These are phyloP conservation scores for Cryptococcus sp. DNA, from an alignment of 1,284 basidiomycete species.

Conservation along the genomic window DNA sequence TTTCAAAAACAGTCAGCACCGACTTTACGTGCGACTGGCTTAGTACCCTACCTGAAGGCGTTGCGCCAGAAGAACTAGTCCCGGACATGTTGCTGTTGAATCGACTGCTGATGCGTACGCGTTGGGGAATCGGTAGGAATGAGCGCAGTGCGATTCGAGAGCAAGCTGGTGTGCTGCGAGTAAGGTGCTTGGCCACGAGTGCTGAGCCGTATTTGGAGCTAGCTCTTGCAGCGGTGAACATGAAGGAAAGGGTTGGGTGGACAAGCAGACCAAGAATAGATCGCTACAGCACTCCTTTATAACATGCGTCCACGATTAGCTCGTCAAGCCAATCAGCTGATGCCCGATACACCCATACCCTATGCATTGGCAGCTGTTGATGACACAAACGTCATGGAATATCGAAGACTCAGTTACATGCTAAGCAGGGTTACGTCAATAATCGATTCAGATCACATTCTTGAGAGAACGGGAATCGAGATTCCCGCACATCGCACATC, in stretches of 20 bases:
- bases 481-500: too few relatives aligned
- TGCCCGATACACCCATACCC: background rate
- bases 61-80: conserved; percentile 2
- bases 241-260: background rate
- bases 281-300: background rate
- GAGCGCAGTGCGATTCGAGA: background rate
- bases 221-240: conserved; percentile 1
- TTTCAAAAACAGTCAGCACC: background rate
- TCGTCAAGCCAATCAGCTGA: background rate
- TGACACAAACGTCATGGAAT: too few relatives aligned
- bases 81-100: conserved; percentile 6
- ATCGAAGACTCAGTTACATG: too few relatives aligned
- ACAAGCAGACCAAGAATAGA: background rate
- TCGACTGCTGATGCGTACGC: background rate
- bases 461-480: too few relatives aligned
- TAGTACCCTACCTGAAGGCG: conserved; percentile 5
- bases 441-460: too few relatives aligned
- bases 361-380: too few relatives aligned
- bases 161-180: background rate
- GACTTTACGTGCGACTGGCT: too few relatives aligned
- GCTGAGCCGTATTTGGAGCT: background rate
- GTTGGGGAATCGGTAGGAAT: background rate
- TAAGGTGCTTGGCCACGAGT: background rate
- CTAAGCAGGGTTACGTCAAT: too few relatives aligned
- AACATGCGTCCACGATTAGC: background rate